Evolutionary conservation across 768 basidiomycete genomes (phyloP).

Genomic region (Glaciozyma antarctica): DNA sequence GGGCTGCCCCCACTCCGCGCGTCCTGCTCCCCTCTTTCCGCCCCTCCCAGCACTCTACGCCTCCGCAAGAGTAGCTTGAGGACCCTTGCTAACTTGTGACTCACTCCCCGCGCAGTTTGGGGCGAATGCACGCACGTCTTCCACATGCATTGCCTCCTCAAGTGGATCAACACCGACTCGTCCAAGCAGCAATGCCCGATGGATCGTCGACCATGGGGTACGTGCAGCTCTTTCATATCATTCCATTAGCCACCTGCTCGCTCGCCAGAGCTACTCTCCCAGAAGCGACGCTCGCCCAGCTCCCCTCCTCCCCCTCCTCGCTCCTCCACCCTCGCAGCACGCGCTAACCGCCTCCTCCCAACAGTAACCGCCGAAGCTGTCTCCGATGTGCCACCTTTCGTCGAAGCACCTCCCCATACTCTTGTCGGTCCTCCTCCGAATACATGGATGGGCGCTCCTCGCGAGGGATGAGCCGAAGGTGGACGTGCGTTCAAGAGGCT

Average conservation of each 20-base stretch:
- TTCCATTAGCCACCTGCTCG: too few species aligned
- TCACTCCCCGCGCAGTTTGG: conserved; percentile 57
- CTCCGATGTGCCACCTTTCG: background rate
- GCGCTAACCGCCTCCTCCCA: too few species aligned
- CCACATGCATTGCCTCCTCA: conserved; percentile 95
- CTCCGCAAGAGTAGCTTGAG: too few species aligned
- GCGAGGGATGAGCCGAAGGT: background rate
- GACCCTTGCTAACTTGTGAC: too few species aligned
- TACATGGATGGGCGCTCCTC: background rate
- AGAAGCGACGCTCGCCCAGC: too few species aligned
- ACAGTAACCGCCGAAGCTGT: too few species aligned
- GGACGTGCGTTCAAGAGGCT: background rate
- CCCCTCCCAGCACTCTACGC: too few species aligned
- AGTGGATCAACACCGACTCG: conserved; percentile 78
- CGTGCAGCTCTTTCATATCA: background rate
- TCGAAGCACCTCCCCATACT: background rate
- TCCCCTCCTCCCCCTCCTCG: too few species aligned
- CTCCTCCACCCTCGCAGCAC: too few species aligned
- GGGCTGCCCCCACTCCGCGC: too few species aligned
- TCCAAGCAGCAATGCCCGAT: conserved; percentile 98
- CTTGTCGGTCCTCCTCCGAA: background rate
- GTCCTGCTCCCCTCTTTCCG: background rate
- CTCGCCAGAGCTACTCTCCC: too few species aligned
- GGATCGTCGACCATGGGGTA: conserved; percentile 76
- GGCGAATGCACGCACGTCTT: conserved; percentile 96